phyloP scores from a whole-genome alignment of 345 rosid species.

The Brassica nigra region DNA sequence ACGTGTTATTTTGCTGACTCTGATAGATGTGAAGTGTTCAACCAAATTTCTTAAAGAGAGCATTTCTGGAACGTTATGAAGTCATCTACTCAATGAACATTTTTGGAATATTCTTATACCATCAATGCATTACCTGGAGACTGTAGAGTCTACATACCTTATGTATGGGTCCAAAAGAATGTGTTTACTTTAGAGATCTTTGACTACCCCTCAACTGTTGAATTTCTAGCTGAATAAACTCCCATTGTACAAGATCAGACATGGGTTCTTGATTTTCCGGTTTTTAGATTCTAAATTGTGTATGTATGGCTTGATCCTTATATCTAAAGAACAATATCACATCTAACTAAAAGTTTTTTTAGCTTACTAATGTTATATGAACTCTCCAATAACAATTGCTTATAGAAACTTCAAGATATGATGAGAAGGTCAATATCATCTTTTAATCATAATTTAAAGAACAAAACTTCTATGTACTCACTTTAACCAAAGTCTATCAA shows the following conservation, averaged over 20 bases:
- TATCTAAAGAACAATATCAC: neutral
- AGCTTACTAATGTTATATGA: neutral
- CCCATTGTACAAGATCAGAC: neutral
- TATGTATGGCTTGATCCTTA: neutral
- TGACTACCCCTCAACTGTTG: neutral
- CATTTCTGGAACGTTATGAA: neutral
- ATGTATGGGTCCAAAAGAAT: neutral
- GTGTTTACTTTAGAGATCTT: neutral
- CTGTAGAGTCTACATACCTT: neutral
- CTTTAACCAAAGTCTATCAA: constrained; percentile 7
- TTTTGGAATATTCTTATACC: neutral
- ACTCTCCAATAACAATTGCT: neutral
- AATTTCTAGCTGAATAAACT: neutral
- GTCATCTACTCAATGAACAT: neutral
- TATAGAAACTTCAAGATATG: neutral
- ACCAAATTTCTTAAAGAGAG: neutral
- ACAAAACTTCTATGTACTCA: neutral
- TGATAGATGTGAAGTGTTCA: neutral
- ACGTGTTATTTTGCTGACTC: neutral
- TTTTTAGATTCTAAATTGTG: neutral
- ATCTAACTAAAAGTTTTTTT: neutral
- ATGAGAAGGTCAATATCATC: too few relatives aligned
- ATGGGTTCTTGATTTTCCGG: neutral
- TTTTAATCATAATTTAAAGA: neutral
- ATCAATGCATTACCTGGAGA: neutral